Evolutionary conservation across 768 basidiomycete genomes (phyloP).

Genomic region (Botryobasidium botryosum): DNA sequence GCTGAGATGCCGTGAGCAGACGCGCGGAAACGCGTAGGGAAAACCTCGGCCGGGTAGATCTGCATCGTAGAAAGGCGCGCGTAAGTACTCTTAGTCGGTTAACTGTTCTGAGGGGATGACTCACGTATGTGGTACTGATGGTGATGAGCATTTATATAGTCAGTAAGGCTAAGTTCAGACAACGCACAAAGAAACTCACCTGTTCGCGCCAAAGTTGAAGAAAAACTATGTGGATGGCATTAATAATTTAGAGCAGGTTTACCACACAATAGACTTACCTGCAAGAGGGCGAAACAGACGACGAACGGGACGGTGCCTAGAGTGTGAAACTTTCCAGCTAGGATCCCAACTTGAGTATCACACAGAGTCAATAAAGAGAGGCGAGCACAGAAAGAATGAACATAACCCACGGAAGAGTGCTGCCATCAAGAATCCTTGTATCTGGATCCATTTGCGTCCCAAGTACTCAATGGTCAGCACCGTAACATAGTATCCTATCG

Average conservation of each 20-base stretch:
- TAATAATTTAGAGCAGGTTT: too few relatives aligned
- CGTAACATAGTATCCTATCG: conserved; percentile 51
- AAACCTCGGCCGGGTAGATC: conserved; percentile 62
- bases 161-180: not conserved
- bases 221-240: too few relatives aligned
- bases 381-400: not conserved
- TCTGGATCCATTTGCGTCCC: conserved; percentile 59
- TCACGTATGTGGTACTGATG: conserved; percentile 15
- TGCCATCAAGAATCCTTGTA: conserved; percentile 56
- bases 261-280: too few relatives aligned
- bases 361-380: not conserved
- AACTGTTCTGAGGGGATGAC: conserved; percentile 4
- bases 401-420: conserved; percentile 42
- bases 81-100: too few relatives aligned
- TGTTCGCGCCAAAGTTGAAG: conserved; percentile 69
- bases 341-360: conserved; percentile 34
- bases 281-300: conserved; percentile 49
- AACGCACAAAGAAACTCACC: conserved; percentile 23
- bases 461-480: conserved; percentile 54
- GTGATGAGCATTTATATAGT: conserved; percentile 33
- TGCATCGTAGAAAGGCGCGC: conserved; percentile 49
- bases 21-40: conserved; percentile 59
- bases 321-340: conserved; percentile 45
- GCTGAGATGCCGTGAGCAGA: conserved; percentile 62
- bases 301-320: conserved; percentile 46